These are phyloP conservation scores for Sparassis latifolia DNA, from an alignment of 1,284 basidiomycete species.

Conservation along the genomic window DNA sequence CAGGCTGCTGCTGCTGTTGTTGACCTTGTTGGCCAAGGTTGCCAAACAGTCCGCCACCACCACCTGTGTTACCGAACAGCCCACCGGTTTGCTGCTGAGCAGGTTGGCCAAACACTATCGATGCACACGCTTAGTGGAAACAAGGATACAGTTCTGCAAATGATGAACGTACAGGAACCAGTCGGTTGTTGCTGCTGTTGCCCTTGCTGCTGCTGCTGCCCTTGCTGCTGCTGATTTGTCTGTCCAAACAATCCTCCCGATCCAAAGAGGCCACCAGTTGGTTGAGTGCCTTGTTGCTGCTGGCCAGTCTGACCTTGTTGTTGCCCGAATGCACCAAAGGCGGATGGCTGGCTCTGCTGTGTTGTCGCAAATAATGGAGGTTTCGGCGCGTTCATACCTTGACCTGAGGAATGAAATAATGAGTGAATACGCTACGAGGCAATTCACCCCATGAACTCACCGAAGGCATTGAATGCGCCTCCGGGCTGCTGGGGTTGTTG, in stretches of 20 bases:
- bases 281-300: conserved; percentile 22
- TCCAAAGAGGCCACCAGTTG: conserved; percentile 33
- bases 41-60: conserved; percentile 19
- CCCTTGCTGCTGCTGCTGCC: conserved; percentile 22
- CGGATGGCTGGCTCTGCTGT: conserved; percentile 14
- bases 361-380: conserved; percentile 29
- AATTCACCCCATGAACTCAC: conserved; percentile 13
- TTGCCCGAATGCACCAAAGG: conserved; percentile 28
- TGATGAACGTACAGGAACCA: conserved; percentile 10
- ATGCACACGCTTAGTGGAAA: conserved; percentile 3
- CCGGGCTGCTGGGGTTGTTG: conserved; percentile 20
- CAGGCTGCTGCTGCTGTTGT: conserved; percentile 27
- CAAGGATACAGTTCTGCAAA: conserved; percentile 12
- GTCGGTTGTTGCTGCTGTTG: conserved; percentile 19
- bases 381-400: conserved; percentile 31
- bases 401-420: conserved; percentile 3
- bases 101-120: conserved; percentile 24
- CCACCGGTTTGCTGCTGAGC: conserved; percentile 26
- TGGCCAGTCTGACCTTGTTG: conserved; percentile 20
- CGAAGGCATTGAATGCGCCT: conserved; percentile 34
- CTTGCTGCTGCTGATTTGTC: conserved; percentile 24
- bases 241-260: conserved; percentile 35
- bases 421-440: not conserved
- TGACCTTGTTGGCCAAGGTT: conserved; percentile 23
- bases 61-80: conserved; percentile 8